Conservation (phyloP, 495 filamentous ascomycete species). For the Penicillium verhagenii region DNA sequence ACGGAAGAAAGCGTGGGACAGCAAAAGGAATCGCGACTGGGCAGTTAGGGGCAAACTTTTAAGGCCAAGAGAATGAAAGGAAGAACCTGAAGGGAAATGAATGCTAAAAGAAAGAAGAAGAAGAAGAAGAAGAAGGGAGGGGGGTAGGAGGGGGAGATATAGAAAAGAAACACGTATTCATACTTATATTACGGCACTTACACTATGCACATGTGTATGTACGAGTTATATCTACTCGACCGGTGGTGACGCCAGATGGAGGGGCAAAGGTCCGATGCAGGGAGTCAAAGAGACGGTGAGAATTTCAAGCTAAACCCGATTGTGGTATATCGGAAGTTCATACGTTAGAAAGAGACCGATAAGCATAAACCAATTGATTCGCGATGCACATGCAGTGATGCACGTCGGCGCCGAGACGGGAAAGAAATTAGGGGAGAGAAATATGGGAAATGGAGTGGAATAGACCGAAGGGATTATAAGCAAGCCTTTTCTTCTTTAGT, state of each 20-base stretch:
- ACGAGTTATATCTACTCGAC: conserved; percentile 12
- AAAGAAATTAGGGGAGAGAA: too few relatives aligned
- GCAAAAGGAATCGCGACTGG: too few relatives aligned
- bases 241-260: conserved; percentile 19
- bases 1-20: conserved; percentile 8
- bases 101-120: conserved; percentile 11
- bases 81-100: neutral
- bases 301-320: neutral
- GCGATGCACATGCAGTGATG: conserved; percentile 7
- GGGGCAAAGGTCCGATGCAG: conserved; percentile 16
- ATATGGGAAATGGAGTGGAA: conserved; percentile 6
- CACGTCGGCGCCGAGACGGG: conserved; percentile 5
- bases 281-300: conserved; percentile 24
- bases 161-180: too few relatives aligned
- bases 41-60: neutral
- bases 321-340: conserved; percentile 1
- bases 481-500: too few relatives aligned
- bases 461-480: neutral
- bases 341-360: conserved; percentile 5
- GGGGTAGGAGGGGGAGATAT: neutral
- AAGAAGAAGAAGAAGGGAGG: conserved; percentile 1
- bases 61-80: neutral
- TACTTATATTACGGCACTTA: conserved; percentile 8
- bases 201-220: conserved; percentile 6
- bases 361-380: conserved; percentile 18